These are phyloP conservation scores for Amaranthus cruentus DNA, from an alignment of 148 eudicot species.

Conservation along the genomic window DNA sequence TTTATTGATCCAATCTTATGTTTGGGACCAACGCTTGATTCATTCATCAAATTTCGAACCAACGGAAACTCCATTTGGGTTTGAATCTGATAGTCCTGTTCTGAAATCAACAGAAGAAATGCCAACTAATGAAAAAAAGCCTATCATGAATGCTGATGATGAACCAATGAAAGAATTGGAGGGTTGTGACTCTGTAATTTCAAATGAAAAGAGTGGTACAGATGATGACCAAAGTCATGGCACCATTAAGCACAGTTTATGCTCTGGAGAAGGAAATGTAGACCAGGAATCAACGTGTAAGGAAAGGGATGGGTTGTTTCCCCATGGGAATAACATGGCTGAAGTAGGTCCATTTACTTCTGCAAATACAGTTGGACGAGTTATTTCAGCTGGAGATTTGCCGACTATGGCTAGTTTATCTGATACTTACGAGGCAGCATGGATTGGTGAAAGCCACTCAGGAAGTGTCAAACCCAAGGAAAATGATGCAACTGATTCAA, in stretches of 20 bases:
- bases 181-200: constrained; percentile 24
- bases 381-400: constrained; percentile 53
- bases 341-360: constrained; percentile 33
- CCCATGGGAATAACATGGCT: constrained; percentile 21
- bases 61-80: constrained; percentile 22
- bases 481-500: constrained; percentile 27
- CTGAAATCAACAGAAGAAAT: constrained; percentile 31
- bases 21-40: constrained; percentile 84
- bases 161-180: constrained; percentile 18
- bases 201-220: constrained; percentile 21
- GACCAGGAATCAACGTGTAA: constrained; percentile 22
- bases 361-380: constrained; percentile 34
- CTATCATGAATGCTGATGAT: constrained; percentile 18
- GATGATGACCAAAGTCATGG: constrained; percentile 22
- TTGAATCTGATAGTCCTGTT: constrained; percentile 19
- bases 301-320: constrained; percentile 25
- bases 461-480: constrained; percentile 31
- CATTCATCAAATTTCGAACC: constrained; percentile 48
- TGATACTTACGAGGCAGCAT: constrained; percentile 77
- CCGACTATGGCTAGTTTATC: constrained; percentile 46
- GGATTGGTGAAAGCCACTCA: constrained; percentile 63
- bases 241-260: constrained; percentile 24
- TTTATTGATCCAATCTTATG: constrained; percentile 68
- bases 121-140: constrained; percentile 15
- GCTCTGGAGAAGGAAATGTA: constrained; percentile 21